Evolutionary conservation across 2,329 filamentous ascomycete species (phyloP).

Genomic region (Penicillium glabrum): DNA sequence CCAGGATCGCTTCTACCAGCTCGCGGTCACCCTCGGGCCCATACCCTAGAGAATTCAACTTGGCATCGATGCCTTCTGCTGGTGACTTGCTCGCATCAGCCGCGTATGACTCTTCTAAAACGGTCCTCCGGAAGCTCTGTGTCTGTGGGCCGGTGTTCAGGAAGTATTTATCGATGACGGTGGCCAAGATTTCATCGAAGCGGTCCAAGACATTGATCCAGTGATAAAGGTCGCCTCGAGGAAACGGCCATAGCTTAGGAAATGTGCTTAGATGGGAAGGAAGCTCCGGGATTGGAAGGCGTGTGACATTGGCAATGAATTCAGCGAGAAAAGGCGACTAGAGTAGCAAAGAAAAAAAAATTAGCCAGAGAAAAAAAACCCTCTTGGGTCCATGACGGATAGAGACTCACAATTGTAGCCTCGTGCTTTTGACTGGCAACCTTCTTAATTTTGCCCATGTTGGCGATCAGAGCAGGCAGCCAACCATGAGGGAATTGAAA

Average conservation of each 20-base stretch:
- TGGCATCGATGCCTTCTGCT: conserved; percentile 53
- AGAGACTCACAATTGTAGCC: conserved; percentile 48
- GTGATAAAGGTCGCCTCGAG: conserved; percentile 92
- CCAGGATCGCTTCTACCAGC: conserved; percentile 75
- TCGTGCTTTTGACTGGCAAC: conserved; percentile 53
- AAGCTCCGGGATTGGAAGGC: conserved; percentile 68
- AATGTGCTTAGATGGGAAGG: conserved; percentile 76
- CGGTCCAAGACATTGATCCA: conserved; percentile 95
- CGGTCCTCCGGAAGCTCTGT: conserved; percentile 62
- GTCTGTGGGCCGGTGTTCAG: conserved; percentile 78
- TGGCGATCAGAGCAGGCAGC: conserved; percentile 32
- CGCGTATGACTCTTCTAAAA: conserved; percentile 48
- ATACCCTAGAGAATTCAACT: conserved; percentile 63
- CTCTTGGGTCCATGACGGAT: conserved; percentile 6
- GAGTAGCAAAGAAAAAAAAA: conserved; percentile 18
- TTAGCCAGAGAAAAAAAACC: conserved; percentile 12
- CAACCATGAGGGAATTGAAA: conserved; percentile 41
- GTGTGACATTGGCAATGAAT: conserved; percentile 71
- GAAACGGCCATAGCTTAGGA: conserved; percentile 89
- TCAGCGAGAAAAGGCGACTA: conserved; percentile 85
- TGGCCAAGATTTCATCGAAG: conserved; percentile 84
- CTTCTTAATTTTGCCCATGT: conserved; percentile 56
- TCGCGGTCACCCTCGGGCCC: conserved; percentile 74
- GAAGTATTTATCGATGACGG: conserved; percentile 77
- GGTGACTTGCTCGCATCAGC: conserved; percentile 60